A percentile compares a stretch with the other conserved stretches of the same genome.
Evolutionary conservation across 2,329 filamentous ascomycete genomes (phyloP).

Genomic region (Pseudohalonectria lignicola): DNA sequence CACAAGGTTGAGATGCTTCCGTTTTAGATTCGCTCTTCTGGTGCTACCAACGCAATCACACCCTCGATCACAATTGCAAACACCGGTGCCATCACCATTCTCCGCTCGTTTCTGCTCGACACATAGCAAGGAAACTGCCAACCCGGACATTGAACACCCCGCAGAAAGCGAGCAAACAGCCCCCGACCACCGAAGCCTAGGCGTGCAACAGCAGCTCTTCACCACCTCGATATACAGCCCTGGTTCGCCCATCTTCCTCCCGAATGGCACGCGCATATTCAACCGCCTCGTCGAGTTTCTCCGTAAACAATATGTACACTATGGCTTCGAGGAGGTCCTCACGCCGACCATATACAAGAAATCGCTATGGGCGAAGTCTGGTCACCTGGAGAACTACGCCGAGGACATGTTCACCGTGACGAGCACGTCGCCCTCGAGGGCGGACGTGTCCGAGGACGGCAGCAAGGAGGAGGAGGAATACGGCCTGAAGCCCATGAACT

Average conservation of each 20-base stretch:
- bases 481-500: conserved; percentile 92
- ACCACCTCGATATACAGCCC: conserved; percentile 71
- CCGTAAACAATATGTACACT: conserved; percentile 71
- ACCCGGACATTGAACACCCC: too few species aligned
- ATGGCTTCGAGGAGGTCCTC: conserved; percentile 81
- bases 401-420: conserved; percentile 86
- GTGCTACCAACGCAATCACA: too few species aligned
- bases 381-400: conserved; percentile 81
- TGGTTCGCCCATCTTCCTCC: conserved; percentile 75
- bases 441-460: conserved; percentile 13
- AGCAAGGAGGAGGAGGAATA: conserved; percentile 54
- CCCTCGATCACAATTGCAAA: too few species aligned
- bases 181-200: conserved; percentile 50
- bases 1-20: too few species aligned
- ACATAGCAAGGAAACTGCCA: too few species aligned
- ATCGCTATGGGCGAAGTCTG: conserved; percentile 74
- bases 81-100: too few species aligned
- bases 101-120: too few species aligned
- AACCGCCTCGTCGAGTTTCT: conserved; percentile 75
- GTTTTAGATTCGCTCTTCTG: too few species aligned
- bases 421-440: conserved; percentile 34
- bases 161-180: too few species aligned
- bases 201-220: conserved; percentile 62
- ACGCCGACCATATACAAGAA: conserved; percentile 89
- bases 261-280: conserved; percentile 72